Conservation (phyloP, 352 stramenopile genomes). For the Globisporangium barbulae region DNA sequence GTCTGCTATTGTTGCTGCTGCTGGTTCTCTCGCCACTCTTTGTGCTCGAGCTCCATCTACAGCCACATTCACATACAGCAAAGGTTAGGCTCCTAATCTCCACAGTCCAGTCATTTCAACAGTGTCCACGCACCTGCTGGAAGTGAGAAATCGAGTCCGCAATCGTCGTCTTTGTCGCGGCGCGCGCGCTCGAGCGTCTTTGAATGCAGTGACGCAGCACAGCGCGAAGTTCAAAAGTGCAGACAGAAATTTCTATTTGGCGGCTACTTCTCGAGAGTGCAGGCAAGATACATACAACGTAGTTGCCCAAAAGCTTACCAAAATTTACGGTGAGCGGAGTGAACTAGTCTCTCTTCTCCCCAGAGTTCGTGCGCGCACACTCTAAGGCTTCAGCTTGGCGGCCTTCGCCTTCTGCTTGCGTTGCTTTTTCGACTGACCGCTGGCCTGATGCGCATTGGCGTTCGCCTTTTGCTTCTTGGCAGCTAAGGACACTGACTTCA, state of each 20-base stretch:
- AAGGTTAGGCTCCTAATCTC: conserved; percentile 13
- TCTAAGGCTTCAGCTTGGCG: conserved; percentile 10
- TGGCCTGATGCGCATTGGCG: background rate
- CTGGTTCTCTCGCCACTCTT: conserved; percentile 50
- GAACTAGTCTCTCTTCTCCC: background rate
- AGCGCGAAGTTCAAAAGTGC: conserved; percentile 1
- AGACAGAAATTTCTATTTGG: conserved; percentile 8
- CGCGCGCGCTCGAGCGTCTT: conserved; percentile 29
- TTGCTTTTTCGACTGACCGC: conserved; percentile 14
- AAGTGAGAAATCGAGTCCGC: conserved; percentile 48
- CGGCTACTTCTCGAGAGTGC: conserved; percentile 4
- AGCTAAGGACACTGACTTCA: conserved; percentile 2
- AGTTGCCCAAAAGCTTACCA: conserved; percentile 13
- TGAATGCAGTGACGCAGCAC: conserved; percentile 16
- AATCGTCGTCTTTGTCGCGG: conserved; percentile 38
- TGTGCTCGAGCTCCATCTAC: conserved; percentile 50
- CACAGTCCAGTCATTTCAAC: background rate
- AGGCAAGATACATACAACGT: conserved; percentile 6
- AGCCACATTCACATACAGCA: conserved; percentile 22
- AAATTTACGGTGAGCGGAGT: background rate
- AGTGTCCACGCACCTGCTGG: conserved; percentile 35
- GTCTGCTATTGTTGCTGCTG: conserved; percentile 18
- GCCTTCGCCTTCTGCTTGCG: conserved; percentile 18
- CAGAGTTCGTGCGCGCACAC: background rate
- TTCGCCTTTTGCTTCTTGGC: conserved; percentile 7